Conservation (phyloP, 257 asterid genomes). For the Petunia axillaris region DNA sequence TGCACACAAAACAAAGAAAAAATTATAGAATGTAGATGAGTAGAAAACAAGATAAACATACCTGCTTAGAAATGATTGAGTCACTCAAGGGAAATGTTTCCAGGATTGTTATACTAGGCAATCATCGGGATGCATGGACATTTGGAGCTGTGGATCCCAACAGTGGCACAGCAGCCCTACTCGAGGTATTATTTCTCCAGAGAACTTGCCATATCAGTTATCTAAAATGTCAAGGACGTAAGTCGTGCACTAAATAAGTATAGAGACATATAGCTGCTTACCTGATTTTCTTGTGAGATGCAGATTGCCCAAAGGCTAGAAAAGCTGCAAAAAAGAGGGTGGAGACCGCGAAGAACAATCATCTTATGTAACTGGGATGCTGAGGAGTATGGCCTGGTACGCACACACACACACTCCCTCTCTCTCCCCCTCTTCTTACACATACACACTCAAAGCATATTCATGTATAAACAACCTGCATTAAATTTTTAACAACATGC, state of each 20-base stretch:
- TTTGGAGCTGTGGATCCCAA: slow-evolving; percentile 93
- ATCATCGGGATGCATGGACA: slow-evolving; percentile 97
- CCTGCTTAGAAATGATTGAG: neutral
- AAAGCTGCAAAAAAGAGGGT: slow-evolving; percentile 48
- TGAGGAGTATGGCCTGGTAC: slow-evolving; percentile 91
- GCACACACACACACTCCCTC: too few species aligned
- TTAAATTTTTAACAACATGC: neutral
- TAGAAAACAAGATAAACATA: neutral
- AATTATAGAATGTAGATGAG: neutral
- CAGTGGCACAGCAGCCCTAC: slow-evolving; percentile 88
- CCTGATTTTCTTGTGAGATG: slow-evolving; percentile 31
- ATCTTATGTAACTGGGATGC: slow-evolving; percentile 90
- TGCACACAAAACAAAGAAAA: neutral
- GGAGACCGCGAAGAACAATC: slow-evolving; percentile 82
- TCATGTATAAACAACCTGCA: neutral
- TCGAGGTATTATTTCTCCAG: slow-evolving; percentile 55
- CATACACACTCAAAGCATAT: neutral
- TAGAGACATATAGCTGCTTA: slow-evolving; percentile 7
- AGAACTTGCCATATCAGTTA: neutral
- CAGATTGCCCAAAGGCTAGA: slow-evolving; percentile 69
- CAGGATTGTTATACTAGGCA: slow-evolving; percentile 81
- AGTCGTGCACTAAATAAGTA: slow-evolving; percentile 12
- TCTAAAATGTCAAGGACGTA: neutral
- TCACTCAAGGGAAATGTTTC: slow-evolving; percentile 30
- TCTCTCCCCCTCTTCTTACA: slow-evolving; percentile 24